Base-by-base conservation (phyloP, 2,329 filamentous ascomycete genomes). In the Fusarium guadeloupense region DNA sequence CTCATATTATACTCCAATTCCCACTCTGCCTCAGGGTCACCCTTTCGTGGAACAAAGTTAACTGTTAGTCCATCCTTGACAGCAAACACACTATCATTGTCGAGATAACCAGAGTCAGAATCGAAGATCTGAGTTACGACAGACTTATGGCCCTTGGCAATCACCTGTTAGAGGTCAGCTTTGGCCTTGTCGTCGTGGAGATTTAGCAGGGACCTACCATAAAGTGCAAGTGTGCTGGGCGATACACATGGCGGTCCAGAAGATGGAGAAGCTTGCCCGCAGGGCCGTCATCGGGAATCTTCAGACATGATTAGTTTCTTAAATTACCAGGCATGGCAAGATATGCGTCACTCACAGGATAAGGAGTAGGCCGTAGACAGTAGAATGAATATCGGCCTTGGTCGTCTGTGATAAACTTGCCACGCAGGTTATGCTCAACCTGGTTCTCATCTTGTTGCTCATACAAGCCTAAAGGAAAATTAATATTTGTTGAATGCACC, bases 371-470 rank as follows among this genome's bases (percentile, higher is more conserved):
- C 8, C 84, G 79, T 45, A 89, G 69, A 62, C 84, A 86, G 71
- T 88, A 86, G 54, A 88, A 79, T 3, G 78, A 80, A 72, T 90
- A 93, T 14, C 79, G 77, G 2, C 90, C 90, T 17, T 88, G 77
- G 6, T 77, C 77, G 59, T 89, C 87, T 2, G 90, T 92, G 44
- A 78, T 81, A 71, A 93, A 92, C 39, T 86, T 85, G 6, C 91
- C 91, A 5, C 90, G 83, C 19, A 93, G 80, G 72, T 93, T 93
- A 75, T 87, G 86, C 52, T 93, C 89, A 7, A 83, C 80, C 76
- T 93, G 89, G 2, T 84, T 76, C 0, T 83, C 78, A 63, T 93
- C 90, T 75, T 93, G 90, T 75, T 92, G 89, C 77, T 92, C 89
- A 63, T 89, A 89, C 69, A 81, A 69, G 9, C 78, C 78, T 77